Evolutionary conservation across 2,329 filamentous ascomycete genomes (phyloP).

Genomic region (Colletotrichum theobromicola): DNA sequence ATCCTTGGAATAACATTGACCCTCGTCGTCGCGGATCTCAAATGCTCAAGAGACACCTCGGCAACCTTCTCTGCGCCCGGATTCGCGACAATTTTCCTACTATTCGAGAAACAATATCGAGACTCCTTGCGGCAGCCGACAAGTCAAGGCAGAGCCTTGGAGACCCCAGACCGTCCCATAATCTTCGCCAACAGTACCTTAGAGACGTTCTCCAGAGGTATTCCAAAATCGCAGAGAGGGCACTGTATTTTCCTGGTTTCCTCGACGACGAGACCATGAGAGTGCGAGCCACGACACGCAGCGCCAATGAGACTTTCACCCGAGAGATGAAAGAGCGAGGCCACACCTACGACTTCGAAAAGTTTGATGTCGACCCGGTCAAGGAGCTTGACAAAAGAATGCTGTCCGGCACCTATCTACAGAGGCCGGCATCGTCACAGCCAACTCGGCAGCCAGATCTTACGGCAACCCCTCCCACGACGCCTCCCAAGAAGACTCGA

Average conservation of each 20-base stretch:
- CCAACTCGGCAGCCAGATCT: too few species aligned
- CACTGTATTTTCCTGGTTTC: constrained; percentile 29
- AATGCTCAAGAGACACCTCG: constrained; percentile 33
- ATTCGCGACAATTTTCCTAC: constrained; percentile 38
- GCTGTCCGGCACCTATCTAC: too few species aligned
- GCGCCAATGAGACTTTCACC: constrained; percentile 29
- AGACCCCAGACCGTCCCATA: constrained; percentile 26
- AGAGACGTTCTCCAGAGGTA: constrained; percentile 27
- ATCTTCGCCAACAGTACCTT: constrained; percentile 30
- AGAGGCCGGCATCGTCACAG: too few species aligned
- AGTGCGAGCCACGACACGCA: constrained; percentile 23
- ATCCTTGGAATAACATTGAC: constrained; percentile 32
- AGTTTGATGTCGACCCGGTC: constrained; percentile 23
- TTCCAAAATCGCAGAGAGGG: constrained; percentile 19
- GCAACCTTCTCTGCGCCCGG: constrained; percentile 34
- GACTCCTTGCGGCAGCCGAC: constrained; percentile 23
- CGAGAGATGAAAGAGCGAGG: constrained; percentile 30
- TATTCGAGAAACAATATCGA: constrained; percentile 27
- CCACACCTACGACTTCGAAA: constrained; percentile 30
- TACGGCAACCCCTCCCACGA: not conserved
- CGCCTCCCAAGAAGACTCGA: not conserved
- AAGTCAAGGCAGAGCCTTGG: constrained; percentile 26
- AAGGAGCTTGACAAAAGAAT: not conserved
- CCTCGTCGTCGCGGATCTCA: constrained; percentile 29
- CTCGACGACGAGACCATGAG: not conserved